A percentile compares a stretch with the other conserved stretches of the same genome.
These are phyloP conservation scores for Phytophthora sojae DNA, from an alignment of 352 stramenopile genomes.

Conservation along the genomic window DNA sequence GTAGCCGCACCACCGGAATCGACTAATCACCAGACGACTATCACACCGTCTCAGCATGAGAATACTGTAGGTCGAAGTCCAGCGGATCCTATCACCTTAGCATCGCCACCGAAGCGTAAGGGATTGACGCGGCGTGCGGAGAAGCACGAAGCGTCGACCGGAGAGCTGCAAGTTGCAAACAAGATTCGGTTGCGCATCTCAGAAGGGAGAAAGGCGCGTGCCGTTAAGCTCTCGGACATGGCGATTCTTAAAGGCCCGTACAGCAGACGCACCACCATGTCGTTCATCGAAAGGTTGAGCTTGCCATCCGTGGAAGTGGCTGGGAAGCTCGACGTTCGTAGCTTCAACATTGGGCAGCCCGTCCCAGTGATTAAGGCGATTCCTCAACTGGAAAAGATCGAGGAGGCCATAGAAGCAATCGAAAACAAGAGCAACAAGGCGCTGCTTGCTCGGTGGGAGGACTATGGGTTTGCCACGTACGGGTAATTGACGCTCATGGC, in stretches of 20 bases:
- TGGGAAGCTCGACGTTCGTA: neutral
- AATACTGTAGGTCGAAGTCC: too few species aligned
- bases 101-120: too few species aligned
- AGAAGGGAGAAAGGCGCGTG: neutral
- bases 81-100: too few species aligned
- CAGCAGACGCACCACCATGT: neutral
- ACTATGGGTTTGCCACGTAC: conserved; percentile 8
- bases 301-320: neutral
- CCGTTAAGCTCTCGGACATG: neutral
- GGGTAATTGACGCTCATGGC: neutral
- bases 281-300: neutral
- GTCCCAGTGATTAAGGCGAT: conserved; percentile 4
- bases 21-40: too few species aligned
- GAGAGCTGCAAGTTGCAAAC: neutral
- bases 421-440: neutral
- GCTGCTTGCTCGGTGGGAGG: neutral
- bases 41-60: too few species aligned
- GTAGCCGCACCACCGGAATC: too few species aligned
- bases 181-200: neutral
- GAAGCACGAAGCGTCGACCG: neutral
- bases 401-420: neutral
- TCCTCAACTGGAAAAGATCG: neutral
- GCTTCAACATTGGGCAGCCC: conserved; percentile 2
- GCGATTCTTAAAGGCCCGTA: neutral
- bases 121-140: neutral